Conservation (phyloP, 768 basidiomycete genomes). For the Mycena epipterygia region DNA sequence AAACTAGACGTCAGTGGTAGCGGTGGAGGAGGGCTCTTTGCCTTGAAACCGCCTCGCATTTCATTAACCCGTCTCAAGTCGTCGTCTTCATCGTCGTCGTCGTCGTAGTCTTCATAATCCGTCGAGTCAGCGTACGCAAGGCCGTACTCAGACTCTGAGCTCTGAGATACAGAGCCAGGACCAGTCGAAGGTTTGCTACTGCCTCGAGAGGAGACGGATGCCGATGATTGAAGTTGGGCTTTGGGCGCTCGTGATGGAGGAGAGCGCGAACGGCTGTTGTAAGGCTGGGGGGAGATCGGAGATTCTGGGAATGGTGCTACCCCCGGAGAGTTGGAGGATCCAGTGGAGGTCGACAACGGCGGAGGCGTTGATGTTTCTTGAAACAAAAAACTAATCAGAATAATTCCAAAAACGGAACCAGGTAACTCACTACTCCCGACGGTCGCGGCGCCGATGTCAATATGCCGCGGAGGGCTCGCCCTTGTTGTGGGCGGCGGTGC, state of each 20-base stretch:
- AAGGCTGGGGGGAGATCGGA: constrained; percentile 22
- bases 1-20: not conserved
- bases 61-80: constrained; percentile 32
- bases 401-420: constrained; percentile 22
- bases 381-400: constrained; percentile 38
- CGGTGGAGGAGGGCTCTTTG: constrained; percentile 7
- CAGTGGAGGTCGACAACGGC: constrained; percentile 33
- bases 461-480: constrained; percentile 55
- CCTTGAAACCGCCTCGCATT: constrained; percentile 14
- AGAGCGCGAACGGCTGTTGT: constrained; percentile 13
- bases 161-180: constrained; percentile 44
- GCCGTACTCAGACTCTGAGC: constrained; percentile 60
- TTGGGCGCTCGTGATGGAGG: constrained; percentile 19
- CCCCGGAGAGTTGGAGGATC: constrained; percentile 32
- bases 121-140: constrained; percentile 66
- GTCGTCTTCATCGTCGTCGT: constrained; percentile 43
- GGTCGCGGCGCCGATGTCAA: constrained; percentile 60
- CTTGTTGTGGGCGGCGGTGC: constrained; percentile 36
- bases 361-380: constrained; percentile 31
- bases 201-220: constrained; percentile 27
- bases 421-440: constrained; percentile 53
- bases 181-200: constrained; percentile 17
- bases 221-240: constrained; percentile 18
- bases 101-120: constrained; percentile 54
- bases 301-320: constrained; percentile 33